phyloP scores from a whole-genome alignment of 495 filamentous ascomycete genomes.

The Xylaria longipes region DNA sequence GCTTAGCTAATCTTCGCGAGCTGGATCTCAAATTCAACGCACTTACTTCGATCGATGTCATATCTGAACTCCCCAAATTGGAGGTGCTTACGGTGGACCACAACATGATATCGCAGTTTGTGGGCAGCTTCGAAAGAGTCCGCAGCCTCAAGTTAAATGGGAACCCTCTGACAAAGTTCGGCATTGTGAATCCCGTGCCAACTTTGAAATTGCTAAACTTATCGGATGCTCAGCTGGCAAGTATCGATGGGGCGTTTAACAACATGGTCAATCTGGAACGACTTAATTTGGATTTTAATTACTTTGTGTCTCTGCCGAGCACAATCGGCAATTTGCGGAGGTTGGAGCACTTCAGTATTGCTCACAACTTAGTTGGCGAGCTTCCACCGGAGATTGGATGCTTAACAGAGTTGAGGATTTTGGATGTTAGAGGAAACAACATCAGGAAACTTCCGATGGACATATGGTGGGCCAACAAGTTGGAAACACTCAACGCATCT shows the following conservation, averaged over 20 bases:
- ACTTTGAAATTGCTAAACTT: conserved; percentile 85
- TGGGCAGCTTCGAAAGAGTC: conserved; percentile 82
- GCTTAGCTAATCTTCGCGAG: conserved; percentile 81
- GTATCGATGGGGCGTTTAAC: conserved; percentile 85
- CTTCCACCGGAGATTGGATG: conserved; percentile 87
- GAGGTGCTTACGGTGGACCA: conserved; percentile 89
- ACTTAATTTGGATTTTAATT: conserved; percentile 91
- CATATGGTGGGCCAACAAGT: conserved; percentile 85
- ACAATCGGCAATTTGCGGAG: conserved; percentile 83
- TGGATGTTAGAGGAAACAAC: conserved; percentile 93
- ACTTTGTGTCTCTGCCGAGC: conserved; percentile 84
- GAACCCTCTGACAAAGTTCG: conserved; percentile 92
- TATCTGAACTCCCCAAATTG: conserved; percentile 80
- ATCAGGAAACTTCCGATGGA: conserved; percentile 86
- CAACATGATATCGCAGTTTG: conserved; percentile 87
- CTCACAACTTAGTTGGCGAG: conserved; percentile 82
- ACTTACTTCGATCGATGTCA: conserved; percentile 82
- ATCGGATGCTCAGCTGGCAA: conserved; percentile 83
- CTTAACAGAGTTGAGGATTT: conserved; percentile 77
- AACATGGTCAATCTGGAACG: conserved; percentile 85
- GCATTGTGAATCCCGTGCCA: conserved; percentile 75
- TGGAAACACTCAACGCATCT: conserved; percentile 93
- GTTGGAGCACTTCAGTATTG: conserved; percentile 91
- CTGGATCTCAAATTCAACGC: conserved; percentile 93
- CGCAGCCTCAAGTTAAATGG: conserved; percentile 86